Evolutionary conservation across 2,329 filamentous ascomycete species (phyloP).

Genomic region (Sclerotinia trifoliorum): DNA sequence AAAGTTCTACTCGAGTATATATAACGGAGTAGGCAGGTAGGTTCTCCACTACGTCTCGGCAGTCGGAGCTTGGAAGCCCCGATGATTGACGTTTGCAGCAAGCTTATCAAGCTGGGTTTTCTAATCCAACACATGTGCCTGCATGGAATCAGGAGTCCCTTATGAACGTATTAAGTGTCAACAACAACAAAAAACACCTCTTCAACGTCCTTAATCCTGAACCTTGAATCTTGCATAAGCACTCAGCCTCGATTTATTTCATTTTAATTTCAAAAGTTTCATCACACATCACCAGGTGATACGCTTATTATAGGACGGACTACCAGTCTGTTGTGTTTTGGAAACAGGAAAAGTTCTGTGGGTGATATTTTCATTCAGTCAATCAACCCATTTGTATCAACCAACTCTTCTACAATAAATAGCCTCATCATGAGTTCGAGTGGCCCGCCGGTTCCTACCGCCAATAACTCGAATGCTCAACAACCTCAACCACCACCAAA

Average conservation of each 20-base stretch:
- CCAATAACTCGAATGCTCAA: constrained; percentile 2
- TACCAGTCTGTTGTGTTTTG: background rate
- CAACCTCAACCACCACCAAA: constrained; percentile 3
- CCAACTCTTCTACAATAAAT: background rate
- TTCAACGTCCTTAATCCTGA: background rate
- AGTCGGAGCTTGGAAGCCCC: too few relatives aligned
- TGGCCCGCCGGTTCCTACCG: background rate
- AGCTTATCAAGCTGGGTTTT: background rate
- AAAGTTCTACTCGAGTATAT: too few relatives aligned
- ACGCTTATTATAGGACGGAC: background rate
- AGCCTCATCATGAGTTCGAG: constrained; percentile 7
- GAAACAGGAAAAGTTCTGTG: background rate
- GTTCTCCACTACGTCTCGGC: too few relatives aligned
- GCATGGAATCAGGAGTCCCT: too few relatives aligned
- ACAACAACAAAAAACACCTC: background rate
- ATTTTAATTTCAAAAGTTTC: background rate
- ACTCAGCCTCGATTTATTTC: background rate
- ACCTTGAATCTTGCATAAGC: background rate
- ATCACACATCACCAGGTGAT: background rate
- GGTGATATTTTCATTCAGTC: background rate
- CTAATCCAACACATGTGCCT: too few relatives aligned
- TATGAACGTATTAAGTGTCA: background rate
- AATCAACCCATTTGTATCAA: too few relatives aligned
- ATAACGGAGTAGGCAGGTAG: too few relatives aligned
- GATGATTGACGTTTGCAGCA: background rate